These are phyloP conservation scores for Tylopilus plumbeoviolaceoides DNA, from an alignment of 768 basidiomycete genomes.

Conservation along the genomic window DNA sequence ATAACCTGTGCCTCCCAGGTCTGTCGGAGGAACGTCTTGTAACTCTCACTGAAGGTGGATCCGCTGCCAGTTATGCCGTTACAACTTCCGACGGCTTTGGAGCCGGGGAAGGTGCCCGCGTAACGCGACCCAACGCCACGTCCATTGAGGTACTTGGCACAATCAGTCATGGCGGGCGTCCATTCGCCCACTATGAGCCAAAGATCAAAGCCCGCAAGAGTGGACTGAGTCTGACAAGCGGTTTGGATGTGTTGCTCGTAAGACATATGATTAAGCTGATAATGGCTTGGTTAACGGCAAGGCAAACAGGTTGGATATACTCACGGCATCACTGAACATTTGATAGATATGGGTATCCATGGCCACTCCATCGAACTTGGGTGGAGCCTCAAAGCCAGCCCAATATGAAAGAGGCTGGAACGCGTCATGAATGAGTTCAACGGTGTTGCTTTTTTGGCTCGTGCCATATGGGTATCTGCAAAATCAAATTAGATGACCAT, in stretches of 20 bases:
- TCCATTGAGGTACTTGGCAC: conserved; percentile 64
- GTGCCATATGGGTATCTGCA: conserved; percentile 40
- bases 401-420: conserved; percentile 74
- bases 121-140: conserved; percentile 66
- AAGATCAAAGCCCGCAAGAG: conserved; percentile 52
- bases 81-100: conserved; percentile 70
- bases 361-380: conserved; percentile 58
- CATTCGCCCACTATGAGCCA: conserved; percentile 91
- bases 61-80: conserved; percentile 68
- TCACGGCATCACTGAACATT: conserved; percentile 58
- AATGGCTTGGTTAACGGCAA: neutral
- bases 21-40: conserved; percentile 79
- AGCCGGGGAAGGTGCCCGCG: conserved; percentile 61
- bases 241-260: conserved; percentile 53
- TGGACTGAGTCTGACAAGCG: conserved; percentile 48
- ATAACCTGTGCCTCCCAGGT: conserved; percentile 83
- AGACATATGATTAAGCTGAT: conserved; percentile 46
- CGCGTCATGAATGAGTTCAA: conserved; percentile 73
- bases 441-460: conserved; percentile 47
- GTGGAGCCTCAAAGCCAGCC: conserved; percentile 55
- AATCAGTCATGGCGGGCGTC: conserved; percentile 74
- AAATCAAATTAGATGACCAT: conserved; percentile 1
- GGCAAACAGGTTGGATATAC: conserved; percentile 16
- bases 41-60: conserved; percentile 65
- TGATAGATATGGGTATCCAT: conserved; percentile 83